A percentile compares a stretch with the other conserved stretches of the same genome.
Conservation (phyloP, 1,284 basidiomycete genomes). For the Rhizoctonia solani region DNA sequence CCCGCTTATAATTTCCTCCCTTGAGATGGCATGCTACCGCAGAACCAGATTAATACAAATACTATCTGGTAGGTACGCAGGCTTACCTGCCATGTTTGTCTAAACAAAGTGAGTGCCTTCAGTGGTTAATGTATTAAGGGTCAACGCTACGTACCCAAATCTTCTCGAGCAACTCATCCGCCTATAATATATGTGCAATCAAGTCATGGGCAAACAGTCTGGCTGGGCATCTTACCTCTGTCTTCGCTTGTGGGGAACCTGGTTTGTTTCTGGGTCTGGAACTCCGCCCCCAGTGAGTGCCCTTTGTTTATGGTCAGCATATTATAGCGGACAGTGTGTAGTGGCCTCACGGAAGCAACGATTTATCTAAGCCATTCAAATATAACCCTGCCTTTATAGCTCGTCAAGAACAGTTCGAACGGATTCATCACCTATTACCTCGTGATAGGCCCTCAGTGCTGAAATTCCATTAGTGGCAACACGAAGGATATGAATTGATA, state of each 20-base stretch:
- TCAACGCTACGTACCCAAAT: conserved; percentile 45
- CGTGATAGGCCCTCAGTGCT: conserved; percentile 64
- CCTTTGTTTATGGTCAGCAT: conserved; percentile 18
- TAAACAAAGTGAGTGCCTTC: conserved; percentile 47
- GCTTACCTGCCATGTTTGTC: conserved; percentile 68
- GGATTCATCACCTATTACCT: conserved; percentile 55
- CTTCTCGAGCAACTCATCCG: conserved; percentile 73
- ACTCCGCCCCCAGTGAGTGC: neutral
- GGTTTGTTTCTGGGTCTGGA: conserved; percentile 7
- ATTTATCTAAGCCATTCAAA: conserved; percentile 74
- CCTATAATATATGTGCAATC: conserved; percentile 49
- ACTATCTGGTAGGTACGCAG: neutral
- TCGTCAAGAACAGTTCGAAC: conserved; percentile 15
- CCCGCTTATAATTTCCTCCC: conserved; percentile 72
- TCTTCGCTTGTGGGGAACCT: conserved; percentile 43
- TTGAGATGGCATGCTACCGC: conserved; percentile 66
- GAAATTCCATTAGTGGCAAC: conserved; percentile 18
- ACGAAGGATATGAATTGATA: conserved; percentile 6
- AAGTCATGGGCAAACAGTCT: neutral
- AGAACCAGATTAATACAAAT: neutral
- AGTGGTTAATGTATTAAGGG: neutral
- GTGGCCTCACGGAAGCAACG: conserved; percentile 40
- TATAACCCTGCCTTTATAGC: conserved; percentile 64
- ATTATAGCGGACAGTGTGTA: neutral
- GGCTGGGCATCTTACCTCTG: conserved; percentile 44